A percentile compares a stretch with the other conserved stretches of the same genome.
Conservation (phyloP, 805 yeast species). For the Suhomyces tanzawaensis region DNA sequence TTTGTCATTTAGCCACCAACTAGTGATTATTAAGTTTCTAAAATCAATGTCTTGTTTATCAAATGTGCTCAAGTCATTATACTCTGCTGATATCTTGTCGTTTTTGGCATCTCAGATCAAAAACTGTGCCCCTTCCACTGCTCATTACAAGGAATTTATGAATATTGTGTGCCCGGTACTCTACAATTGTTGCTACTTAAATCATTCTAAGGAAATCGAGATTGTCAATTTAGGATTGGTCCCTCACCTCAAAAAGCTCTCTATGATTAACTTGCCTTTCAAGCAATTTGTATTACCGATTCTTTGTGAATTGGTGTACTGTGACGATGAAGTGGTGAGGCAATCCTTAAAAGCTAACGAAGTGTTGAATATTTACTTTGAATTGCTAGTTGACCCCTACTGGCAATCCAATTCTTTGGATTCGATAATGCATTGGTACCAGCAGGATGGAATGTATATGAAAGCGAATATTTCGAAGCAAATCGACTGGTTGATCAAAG, state of each 20-base stretch:
- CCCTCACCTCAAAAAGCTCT: slow-evolving; percentile 41
- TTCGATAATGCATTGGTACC: slow-evolving; percentile 43
- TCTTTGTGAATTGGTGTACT: slow-evolving; percentile 50
- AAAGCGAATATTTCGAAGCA: slow-evolving; percentile 25
- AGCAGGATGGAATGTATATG: slow-evolving; percentile 24
- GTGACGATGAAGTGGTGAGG: slow-evolving; percentile 38
- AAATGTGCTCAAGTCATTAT: slow-evolving; percentile 29
- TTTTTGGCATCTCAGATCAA: slow-evolving; percentile 36
- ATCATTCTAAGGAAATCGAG: slow-evolving; percentile 43
- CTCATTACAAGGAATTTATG: slow-evolving; percentile 37
- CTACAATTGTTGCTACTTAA: slow-evolving; percentile 52
- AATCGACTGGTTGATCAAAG: slow-evolving; percentile 32
- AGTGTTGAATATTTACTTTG: slow-evolving; percentile 38
- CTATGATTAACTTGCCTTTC: slow-evolving; percentile 40
- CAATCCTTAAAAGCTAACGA: slow-evolving; percentile 33
- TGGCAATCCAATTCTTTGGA: slow-evolving; percentile 60
- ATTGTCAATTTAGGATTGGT: slow-evolving; percentile 47
- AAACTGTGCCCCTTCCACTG: slow-evolving; percentile 23
- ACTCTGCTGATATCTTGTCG: slow-evolving; percentile 43
- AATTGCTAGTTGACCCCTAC: slow-evolving; percentile 47
- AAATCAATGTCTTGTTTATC: slow-evolving; percentile 40
- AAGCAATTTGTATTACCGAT: slow-evolving; percentile 54
- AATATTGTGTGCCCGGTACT: slow-evolving; percentile 48
- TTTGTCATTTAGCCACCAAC: slow-evolving; percentile 31
- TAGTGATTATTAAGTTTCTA: slow-evolving; percentile 43